phyloP scores from a whole-genome alignment of 305 asterid species.

The Rubia peregrina region DNA sequence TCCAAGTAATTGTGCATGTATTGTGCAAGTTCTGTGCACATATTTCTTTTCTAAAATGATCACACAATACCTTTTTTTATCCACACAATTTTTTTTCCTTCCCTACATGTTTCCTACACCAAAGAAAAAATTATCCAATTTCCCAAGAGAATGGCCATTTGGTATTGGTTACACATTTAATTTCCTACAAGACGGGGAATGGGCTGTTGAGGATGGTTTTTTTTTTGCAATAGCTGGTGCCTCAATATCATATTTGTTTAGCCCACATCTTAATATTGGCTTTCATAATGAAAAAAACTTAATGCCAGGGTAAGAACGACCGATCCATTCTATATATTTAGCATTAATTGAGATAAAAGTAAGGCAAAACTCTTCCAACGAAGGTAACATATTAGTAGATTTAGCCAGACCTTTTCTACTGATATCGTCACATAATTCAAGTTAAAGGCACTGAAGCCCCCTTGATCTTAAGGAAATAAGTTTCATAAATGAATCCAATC shows the following conservation, averaged over 20 bases:
- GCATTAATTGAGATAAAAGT: neutral
- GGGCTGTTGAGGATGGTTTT: constrained; percentile 30
- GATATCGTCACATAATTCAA: too few relatives aligned
- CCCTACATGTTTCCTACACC: too few relatives aligned
- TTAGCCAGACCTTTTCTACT: too few relatives aligned
- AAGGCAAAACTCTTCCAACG: constrained; percentile 2
- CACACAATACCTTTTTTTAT: too few relatives aligned
- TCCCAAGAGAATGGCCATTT: constrained; percentile 14
- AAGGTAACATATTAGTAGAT: neutral
- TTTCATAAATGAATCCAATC: too few relatives aligned
- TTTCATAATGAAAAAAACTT: constrained; percentile 31
- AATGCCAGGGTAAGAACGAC: constrained; percentile 36
- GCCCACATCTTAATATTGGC: neutral
- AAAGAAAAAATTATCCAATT: too few relatives aligned
- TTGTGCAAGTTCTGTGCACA: too few relatives aligned
- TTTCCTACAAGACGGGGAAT: constrained; percentile 28
- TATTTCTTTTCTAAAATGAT: too few relatives aligned
- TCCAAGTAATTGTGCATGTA: too few relatives aligned
- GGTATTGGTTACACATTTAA: constrained; percentile 14
- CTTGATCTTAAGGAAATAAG: too few relatives aligned
- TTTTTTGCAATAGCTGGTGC: constrained; percentile 28
- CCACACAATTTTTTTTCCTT: too few relatives aligned
- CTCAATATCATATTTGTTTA: constrained; percentile 1
- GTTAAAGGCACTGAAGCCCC: too few relatives aligned
- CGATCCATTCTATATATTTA: constrained; percentile 23